Evolutionary conservation across 1,139 yeast genomes (phyloP).

Genomic region (Insectozyma bohioensis): DNA sequence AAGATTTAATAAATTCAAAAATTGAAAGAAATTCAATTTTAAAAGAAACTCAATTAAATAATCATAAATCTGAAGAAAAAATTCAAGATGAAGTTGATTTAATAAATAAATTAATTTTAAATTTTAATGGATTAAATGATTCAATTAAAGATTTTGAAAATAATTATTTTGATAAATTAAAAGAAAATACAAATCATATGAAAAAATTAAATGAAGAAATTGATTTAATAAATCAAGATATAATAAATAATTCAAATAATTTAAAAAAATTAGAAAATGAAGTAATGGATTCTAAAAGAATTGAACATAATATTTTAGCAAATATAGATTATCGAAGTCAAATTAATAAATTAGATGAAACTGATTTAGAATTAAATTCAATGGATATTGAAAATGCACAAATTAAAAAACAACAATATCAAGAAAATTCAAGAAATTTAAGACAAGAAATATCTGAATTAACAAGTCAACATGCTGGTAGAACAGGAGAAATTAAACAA

Average conservation of each 20-base stretch:
- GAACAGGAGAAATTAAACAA: constrained; percentile 83
- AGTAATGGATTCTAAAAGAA: constrained; percentile 35
- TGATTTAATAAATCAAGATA: constrained; percentile 11
- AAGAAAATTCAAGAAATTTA: constrained; percentile 53
- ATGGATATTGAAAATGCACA: constrained; percentile 63
- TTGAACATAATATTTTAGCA: constrained; percentile 38
- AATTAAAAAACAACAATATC: constrained; percentile 60
- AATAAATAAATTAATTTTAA: constrained; percentile 4
- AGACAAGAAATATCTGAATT: constrained; percentile 56
- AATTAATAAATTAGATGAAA: constrained; percentile 25
- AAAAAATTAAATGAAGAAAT: constrained; percentile 10
- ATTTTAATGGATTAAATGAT: constrained; percentile 12
- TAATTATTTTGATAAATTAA: constrained; percentile 18
- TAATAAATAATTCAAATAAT: constrained; percentile 25
- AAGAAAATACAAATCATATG: constrained; percentile 19
- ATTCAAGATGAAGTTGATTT: constrained; percentile 10
- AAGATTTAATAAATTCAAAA: constrained; percentile 13
- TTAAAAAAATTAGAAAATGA: constrained; percentile 28
- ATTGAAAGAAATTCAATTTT: constrained; percentile 22
- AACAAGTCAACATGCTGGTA: constrained; percentile 72
- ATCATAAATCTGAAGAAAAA: constrained; percentile 19
- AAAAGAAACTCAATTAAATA: constrained; percentile 22
- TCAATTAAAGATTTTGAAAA: constrained; percentile 22
- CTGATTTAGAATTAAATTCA: constrained; percentile 27
- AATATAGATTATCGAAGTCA: constrained; percentile 40